Conservation (phyloP, 2,329 filamentous ascomycete genomes). For the Zymoseptoria tritici region DNA sequence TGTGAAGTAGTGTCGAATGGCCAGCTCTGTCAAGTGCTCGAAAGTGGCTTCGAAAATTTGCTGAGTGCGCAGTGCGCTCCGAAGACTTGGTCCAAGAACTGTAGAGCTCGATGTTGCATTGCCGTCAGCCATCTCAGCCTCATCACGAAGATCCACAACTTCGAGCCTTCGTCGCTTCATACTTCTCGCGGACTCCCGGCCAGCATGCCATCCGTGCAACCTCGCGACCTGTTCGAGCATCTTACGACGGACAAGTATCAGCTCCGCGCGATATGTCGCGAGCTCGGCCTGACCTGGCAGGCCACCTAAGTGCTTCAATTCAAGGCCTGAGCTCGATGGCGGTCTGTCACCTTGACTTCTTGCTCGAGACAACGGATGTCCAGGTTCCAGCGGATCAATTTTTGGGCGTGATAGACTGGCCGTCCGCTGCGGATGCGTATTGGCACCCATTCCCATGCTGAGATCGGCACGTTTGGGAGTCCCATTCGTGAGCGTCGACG, state of each 20-base stretch:
- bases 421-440: slow-evolving; percentile 26
- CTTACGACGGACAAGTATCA: slow-evolving; percentile 72
- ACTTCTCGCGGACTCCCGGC: slow-evolving; percentile 49
- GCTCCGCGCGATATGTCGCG: slow-evolving; percentile 72
- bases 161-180: slow-evolving; percentile 23
- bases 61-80: slow-evolving; percentile 30
- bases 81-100: slow-evolving; percentile 21
- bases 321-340: slow-evolving; percentile 12
- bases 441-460: slow-evolving; percentile 24
- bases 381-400: slow-evolving; percentile 5
- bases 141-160: slow-evolving; percentile 33
- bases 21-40: slow-evolving; percentile 68
- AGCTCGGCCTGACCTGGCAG: slow-evolving; percentile 62
- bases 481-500: slow-evolving; percentile 13
- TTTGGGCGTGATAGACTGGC: slow-evolving; percentile 18
- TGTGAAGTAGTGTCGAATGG: slow-evolving; percentile 73
- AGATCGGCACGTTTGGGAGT: slow-evolving; percentile 17
- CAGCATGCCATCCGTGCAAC: slow-evolving; percentile 66
- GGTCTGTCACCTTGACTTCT: slow-evolving; percentile 10
- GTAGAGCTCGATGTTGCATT: not conserved
- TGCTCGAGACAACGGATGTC: slow-evolving; percentile 4
- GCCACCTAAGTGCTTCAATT: slow-evolving; percentile 9
- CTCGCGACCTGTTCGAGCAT: slow-evolving; percentile 68
- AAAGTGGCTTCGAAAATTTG: slow-evolving; percentile 35
- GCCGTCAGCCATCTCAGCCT: slow-evolving; percentile 8